These are phyloP conservation scores for Plasmodium adleri DNA, from an alignment of 169 alveolate species.

Conservation along the genomic window DNA sequence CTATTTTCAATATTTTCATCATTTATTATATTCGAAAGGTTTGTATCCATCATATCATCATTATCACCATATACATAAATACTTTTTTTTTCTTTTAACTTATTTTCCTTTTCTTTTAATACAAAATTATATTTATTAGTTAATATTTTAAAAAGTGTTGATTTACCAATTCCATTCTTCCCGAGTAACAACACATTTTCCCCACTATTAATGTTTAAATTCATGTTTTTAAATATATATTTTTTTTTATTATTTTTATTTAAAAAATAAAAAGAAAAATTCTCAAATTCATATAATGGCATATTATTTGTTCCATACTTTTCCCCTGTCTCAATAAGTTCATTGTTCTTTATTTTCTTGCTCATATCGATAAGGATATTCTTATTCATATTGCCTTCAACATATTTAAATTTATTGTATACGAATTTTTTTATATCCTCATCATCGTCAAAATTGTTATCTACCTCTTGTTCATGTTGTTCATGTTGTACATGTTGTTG, in stretches of 20 bases:
- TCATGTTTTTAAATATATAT: slow-evolving; percentile 74
- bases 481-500: background rate
- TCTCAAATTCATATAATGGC: slow-evolving; percentile 75
- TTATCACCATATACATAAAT: slow-evolving; percentile 63
- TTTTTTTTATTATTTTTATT: slow-evolving; percentile 53
- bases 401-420: slow-evolving; percentile 29
- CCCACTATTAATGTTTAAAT: slow-evolving; percentile 72
- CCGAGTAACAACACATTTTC: slow-evolving; percentile 81
- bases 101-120: slow-evolving; percentile 4
- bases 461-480: background rate
- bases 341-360: slow-evolving; percentile 66
- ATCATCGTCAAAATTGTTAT: slow-evolving; percentile 1
- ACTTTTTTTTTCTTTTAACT: slow-evolving; percentile 15
- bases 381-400: slow-evolving; percentile 59
- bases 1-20: slow-evolving; percentile 3
- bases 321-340: slow-evolving; percentile 77
- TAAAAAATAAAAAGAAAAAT: slow-evolving; percentile 66
- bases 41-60: background rate
- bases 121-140: slow-evolving; percentile 53
- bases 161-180: slow-evolving; percentile 85
- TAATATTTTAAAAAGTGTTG: slow-evolving; percentile 80
- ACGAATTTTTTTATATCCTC: slow-evolving; percentile 34
- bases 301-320: slow-evolving; percentile 48
- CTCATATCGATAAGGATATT: slow-evolving; percentile 66
- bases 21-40: background rate